phyloP scores from a whole-genome alignment of 306 rosid genomes.

The Corylus americana region DNA sequence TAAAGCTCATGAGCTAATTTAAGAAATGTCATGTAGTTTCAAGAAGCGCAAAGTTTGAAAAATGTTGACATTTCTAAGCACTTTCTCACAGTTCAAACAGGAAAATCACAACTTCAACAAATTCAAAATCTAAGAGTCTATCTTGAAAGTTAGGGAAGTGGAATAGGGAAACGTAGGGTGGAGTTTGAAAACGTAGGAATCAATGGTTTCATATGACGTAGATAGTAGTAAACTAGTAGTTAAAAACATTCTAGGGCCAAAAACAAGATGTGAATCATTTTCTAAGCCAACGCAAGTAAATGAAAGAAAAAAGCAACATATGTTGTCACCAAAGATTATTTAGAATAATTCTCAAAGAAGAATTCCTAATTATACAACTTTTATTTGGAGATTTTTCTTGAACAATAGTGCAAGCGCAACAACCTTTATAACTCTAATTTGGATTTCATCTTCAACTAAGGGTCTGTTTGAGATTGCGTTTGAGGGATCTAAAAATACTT shows the following conservation, averaged over 20 bases:
- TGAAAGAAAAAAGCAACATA: not conserved
- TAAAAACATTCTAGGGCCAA: not conserved
- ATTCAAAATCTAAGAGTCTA: not conserved
- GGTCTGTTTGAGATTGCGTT: too few relatives aligned
- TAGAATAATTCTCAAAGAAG: not conserved
- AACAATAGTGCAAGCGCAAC: not conserved
- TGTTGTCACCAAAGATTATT: too few relatives aligned
- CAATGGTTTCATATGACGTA: not conserved
- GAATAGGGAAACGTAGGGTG: not conserved
- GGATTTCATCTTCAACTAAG: not conserved
- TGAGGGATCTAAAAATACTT: too few relatives aligned
- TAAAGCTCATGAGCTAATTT: not conserved
- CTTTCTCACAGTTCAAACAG: not conserved
- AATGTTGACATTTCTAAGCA: not conserved
- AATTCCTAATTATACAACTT: not conserved
- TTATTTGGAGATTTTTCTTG: not conserved
- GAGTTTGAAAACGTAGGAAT: not conserved
- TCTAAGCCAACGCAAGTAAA: not conserved
- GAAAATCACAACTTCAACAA: too few relatives aligned
- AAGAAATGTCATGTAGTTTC: not conserved
- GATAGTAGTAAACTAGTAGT: not conserved
- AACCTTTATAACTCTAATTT: not conserved
- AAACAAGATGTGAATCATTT: not conserved
- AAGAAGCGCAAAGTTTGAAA: not conserved
- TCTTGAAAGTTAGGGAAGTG: not conserved